phyloP scores from a whole-genome alignment of 1,139 yeast species.

The Lodderomyces jiufengensis region DNA sequence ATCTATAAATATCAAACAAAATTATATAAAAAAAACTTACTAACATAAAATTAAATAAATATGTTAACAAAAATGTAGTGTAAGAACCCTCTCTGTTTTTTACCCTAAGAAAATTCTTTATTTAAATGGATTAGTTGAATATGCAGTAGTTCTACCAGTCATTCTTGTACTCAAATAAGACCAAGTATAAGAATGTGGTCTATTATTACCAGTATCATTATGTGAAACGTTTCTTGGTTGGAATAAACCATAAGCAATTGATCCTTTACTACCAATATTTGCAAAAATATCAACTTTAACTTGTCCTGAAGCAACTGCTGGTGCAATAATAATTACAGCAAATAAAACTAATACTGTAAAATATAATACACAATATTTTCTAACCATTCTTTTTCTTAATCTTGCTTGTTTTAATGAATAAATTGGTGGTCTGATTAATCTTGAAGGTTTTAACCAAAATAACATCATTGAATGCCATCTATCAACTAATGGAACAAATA shows the following conservation, averaged over 20 bases:
- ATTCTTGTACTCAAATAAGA: constrained; percentile 44
- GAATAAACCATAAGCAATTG: constrained; percentile 67
- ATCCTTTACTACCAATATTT: constrained; percentile 28
- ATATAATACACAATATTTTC: constrained; percentile 86
- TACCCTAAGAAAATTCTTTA: too few relatives aligned
- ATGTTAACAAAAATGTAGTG: not conserved
- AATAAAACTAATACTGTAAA: constrained; percentile 66
- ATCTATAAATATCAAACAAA: constrained; percentile 5
- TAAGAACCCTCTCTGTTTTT: too few relatives aligned
- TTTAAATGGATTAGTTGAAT: constrained; percentile 55
- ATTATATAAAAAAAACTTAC: constrained; percentile 1
- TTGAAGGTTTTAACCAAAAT: constrained; percentile 97
- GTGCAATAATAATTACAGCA: constrained; percentile 80
- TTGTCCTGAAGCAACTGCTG: constrained; percentile 68
- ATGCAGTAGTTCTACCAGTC: constrained; percentile 54
- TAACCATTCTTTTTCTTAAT: constrained; percentile 97
- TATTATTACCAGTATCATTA: constrained; percentile 74
- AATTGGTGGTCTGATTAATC: constrained; percentile 98
- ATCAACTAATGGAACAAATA: constrained; percentile 84
- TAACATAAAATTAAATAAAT: too few relatives aligned
- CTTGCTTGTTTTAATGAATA: constrained; percentile 96
- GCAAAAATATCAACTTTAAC: constrained; percentile 25
- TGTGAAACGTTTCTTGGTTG: constrained; percentile 82
- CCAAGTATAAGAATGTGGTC: constrained; percentile 47
- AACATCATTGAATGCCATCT: constrained; percentile 98